Evolutionary conservation across 2,329 filamentous ascomycete genomes (phyloP), one percentile per base, ranked within the genome.

Genomic region (Erysiphe neolycopersici): DNA sequence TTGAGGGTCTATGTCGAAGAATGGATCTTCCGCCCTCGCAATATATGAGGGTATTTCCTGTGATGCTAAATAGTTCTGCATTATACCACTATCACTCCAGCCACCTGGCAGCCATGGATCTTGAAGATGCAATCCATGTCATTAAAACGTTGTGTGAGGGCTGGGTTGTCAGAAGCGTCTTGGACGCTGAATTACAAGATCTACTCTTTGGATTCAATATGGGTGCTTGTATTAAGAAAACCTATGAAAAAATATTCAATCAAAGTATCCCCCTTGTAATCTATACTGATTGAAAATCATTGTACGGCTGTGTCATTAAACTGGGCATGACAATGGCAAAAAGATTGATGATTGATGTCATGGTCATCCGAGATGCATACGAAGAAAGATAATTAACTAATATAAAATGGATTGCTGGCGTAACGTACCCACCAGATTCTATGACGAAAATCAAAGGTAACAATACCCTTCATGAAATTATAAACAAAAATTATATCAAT

Each of bases 191-290:
- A 37, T 37, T 9, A n/a, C 10, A 37, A 6, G 35, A 37, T 37
- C n/a, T n/a, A n/a, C n/a, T n/a, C n/a, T 37, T 38, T 3, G 43
- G 44, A 16, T 18, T 48, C 16, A 38, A 49, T 22, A 44, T 45
- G 8, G 40, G 5, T 12, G 29, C 35, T 2, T 40, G 41, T 8
- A 38, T 44, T 31, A 37, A 41, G n/a, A 36, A 39, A n/a, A 48
- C 32, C 9, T 22, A 32, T 9, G 41, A 42, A 13, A 31, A 35
- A 18, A 33, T 42, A 10, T 33, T 33, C 31, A 32, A 42, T 9
- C 17, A 12, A 13, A 10, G 35, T 19, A 32, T 42, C 3, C 41
- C 41, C 26, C 41, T 42, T 18, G 17, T 11, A n/a, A 14, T 42
- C 13, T 42, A 17, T 18, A 33, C 41, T n/a, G 29, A 42, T 35